A percentile compares a stretch with the other conserved stretches of the same genome.
These are phyloP conservation scores for Leccinum angustisporum DNA, from an alignment of 1,284 basidiomycete genomes.

Conservation along the genomic window DNA sequence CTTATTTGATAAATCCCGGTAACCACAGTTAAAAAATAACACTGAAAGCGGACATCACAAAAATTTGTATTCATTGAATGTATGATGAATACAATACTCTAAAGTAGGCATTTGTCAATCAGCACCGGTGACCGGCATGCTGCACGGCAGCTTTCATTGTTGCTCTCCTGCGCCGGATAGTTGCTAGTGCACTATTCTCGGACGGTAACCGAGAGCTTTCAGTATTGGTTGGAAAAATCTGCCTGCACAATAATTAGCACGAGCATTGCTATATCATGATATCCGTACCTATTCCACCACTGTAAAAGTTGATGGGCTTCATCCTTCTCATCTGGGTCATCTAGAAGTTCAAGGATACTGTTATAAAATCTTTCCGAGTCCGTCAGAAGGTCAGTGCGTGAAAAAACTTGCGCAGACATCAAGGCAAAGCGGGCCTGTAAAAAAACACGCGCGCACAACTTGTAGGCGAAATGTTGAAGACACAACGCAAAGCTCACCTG, in stretches of 20 bases:
- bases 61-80: too few species aligned
- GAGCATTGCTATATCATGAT: background rate
- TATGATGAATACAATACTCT: too few species aligned
- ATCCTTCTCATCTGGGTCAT: background rate
- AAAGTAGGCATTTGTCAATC: too few species aligned
- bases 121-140: too few species aligned
- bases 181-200: too few species aligned
- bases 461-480: too few species aligned
- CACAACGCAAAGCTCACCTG: background rate
- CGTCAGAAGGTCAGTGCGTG: background rate
- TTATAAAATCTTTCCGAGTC: conserved; percentile 4
- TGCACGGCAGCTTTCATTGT: too few species aligned
- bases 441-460: background rate
- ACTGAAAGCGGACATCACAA: too few species aligned
- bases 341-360: background rate
- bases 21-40: too few species aligned
- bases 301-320: background rate
- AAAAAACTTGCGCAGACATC: conserved; percentile 5
- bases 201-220: background rate
- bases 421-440: conserved; percentile 1
- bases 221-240: background rate
- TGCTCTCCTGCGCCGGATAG: too few species aligned
- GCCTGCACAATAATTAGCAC: background rate
- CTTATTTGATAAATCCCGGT: too few species aligned
- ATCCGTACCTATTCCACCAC: conserved; percentile 1